Base-by-base conservation (phyloP, 331 rosid genomes). In the Quercus lobata region DNA sequence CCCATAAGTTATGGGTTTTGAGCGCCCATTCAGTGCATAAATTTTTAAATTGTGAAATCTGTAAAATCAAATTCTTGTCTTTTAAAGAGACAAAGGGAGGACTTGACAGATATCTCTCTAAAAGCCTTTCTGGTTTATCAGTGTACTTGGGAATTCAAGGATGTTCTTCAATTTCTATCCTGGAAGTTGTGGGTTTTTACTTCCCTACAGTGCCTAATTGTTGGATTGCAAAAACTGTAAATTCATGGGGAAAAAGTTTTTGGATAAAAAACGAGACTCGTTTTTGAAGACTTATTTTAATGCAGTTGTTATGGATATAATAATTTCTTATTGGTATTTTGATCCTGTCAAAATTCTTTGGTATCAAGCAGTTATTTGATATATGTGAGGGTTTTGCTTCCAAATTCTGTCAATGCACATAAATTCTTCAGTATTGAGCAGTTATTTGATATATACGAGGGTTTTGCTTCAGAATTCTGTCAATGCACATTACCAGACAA, bases 401-500 rank as follows among this genome's bases (percentile, higher is more conserved):
- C 89, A 97, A 93, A 95, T 83, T 95, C 98, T 9, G 99, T 93
- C 81, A 93, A 93, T 79, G 93, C 94, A 11, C 97, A 41, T 41
- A 41, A 41, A 9, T 41, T 41, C 14, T 41, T 41, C 2, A 1
- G 72, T 74, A 44, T 27, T 32, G 4, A 65, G 32, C 49, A 60
- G 34, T 25, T 55, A 78, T 60, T 62, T 69, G 22, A 83, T 73
- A 17, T 66, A 27, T 16, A 69, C n/a, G 10, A 71, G 75, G 55
- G 52, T 83, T 84, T 83, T 86, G 82, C 53, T 78, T 73, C 96
- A 95, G 99, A 93, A 95, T 83, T 95, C 98, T 9, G 99, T 93
- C 81, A 95, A 95, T 79, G 93, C 94, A 11, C 97, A 97, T 12
- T 92, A 87, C 87, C 97, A 95, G 79, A 93, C 97, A 56, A 95